Conservation (phyloP, 2,329 filamentous ascomycete genomes). For the Fusarium sp. region DNA sequence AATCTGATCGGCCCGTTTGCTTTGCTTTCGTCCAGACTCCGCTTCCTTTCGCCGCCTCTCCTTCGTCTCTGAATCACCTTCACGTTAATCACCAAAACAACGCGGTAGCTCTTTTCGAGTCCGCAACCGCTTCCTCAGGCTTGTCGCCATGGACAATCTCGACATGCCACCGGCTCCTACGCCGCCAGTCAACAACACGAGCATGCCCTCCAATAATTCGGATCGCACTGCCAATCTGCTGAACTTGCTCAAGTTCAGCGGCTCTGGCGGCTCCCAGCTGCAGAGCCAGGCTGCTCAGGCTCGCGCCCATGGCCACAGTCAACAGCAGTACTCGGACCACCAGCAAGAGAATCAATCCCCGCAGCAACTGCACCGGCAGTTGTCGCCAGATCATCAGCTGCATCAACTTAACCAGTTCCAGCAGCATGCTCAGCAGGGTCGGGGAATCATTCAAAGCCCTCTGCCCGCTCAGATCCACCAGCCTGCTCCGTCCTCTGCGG, state of each 20-base stretch:
- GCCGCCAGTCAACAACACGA: constrained; percentile 57
- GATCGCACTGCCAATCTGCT: constrained; percentile 69
- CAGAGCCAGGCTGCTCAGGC: constrained; percentile 51
- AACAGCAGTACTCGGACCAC: constrained; percentile 38
- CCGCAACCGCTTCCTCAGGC: constrained; percentile 41
- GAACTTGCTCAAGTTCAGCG: constrained; percentile 72
- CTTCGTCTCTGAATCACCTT: constrained; percentile 28
- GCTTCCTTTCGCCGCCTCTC: constrained; percentile 37
- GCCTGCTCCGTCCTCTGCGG: constrained; percentile 67
- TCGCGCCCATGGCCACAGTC: constrained; percentile 24
- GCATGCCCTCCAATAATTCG: constrained; percentile 54
- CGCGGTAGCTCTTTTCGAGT: constrained; percentile 42
- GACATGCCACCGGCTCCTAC: constrained; percentile 66
- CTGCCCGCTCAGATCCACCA: constrained; percentile 64
- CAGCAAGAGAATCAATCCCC: constrained; percentile 36
- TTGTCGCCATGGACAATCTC: constrained; percentile 49
- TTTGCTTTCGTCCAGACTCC: constrained; percentile 45
- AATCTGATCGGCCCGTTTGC: constrained; percentile 44
- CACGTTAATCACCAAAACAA: constrained; percentile 15
- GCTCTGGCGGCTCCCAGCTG: constrained; percentile 51
- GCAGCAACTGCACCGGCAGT: constrained; percentile 41
- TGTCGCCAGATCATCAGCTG: constrained; percentile 47
- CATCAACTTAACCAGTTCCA: constrained; percentile 47
- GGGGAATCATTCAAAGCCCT: constrained; percentile 38
- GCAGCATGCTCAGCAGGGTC: constrained; percentile 46